Percentiles rank a stretch among this genome's conserved stretches.
Conservation (phyloP, 2,329 filamentous ascomycete genomes). For the Beauveria sp. region DNA sequence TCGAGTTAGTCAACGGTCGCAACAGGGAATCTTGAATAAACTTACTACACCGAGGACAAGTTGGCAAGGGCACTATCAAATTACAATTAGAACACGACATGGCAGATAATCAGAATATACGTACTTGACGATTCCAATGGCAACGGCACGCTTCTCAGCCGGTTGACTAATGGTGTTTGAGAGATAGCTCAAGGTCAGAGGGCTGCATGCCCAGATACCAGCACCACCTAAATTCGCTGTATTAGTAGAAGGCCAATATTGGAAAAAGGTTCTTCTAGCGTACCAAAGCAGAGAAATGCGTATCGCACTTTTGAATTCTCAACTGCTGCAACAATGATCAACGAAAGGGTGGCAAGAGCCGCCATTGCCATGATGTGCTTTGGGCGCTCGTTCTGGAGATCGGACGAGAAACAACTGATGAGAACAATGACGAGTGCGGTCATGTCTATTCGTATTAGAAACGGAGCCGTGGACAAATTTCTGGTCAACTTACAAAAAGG, state of each 20-base stretch:
- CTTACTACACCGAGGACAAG: constrained; percentile 9
- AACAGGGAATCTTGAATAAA: neutral
- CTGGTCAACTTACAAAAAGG: constrained; percentile 2
- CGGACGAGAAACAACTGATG: constrained; percentile 9
- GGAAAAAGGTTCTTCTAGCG: neutral
- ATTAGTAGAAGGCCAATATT: neutral
- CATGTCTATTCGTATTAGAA: constrained; percentile 1
- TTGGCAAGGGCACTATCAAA: constrained; percentile 5
- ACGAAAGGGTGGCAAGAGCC: neutral
- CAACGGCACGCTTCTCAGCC: constrained; percentile 8
- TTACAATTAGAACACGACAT: neutral
- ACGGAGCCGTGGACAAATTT: neutral
- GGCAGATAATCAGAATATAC: neutral
- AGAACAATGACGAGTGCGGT: constrained; percentile 8
- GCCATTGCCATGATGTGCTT: constrained; percentile 10
- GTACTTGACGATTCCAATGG: constrained; percentile 10
- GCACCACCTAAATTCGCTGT: neutral
- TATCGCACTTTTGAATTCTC: constrained; percentile 5
- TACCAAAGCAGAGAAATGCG: constrained; percentile 9
- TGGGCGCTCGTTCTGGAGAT: constrained; percentile 9
- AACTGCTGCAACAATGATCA: constrained; percentile 8
- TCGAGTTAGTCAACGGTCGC: neutral
- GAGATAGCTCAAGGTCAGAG: constrained; percentile 10
- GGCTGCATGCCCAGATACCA: constrained; percentile 10
- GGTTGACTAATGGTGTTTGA: constrained; percentile 10